phyloP scores from a whole-genome alignment of 2,329 filamentous ascomycete genomes.

The Alternaria novae-zelandiae region DNA sequence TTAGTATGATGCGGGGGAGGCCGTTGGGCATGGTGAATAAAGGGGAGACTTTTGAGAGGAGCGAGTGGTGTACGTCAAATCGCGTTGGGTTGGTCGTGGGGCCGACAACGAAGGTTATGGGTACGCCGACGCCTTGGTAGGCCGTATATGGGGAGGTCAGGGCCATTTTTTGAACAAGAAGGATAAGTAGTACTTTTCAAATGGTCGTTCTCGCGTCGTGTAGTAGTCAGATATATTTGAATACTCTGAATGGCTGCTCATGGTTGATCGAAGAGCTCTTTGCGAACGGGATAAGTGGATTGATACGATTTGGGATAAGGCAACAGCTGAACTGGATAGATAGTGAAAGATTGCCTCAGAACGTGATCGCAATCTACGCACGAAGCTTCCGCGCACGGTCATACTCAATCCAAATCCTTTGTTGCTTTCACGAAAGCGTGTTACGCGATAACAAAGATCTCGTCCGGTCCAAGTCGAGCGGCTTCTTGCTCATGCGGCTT shows the following conservation, averaged over 20 bases:
- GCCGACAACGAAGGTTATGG: conserved; percentile 9
- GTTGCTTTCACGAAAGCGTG: too few relatives aligned
- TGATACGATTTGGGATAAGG: background rate
- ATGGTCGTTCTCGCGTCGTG: too few relatives aligned
- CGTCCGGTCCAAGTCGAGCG: background rate
- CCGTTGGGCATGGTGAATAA: background rate
- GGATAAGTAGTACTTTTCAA: too few relatives aligned
- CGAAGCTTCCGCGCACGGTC: rapidly evolving
- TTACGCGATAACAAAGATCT: background rate
- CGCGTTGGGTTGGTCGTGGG: background rate
- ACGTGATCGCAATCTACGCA: background rate
- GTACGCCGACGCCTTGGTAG: background rate
- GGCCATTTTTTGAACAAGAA: too few relatives aligned
- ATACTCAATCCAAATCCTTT: too few relatives aligned
- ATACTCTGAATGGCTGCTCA: rapidly evolving
- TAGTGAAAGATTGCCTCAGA: background rate
- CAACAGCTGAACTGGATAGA: too few relatives aligned
- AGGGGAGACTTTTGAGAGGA: conserved; percentile 2
- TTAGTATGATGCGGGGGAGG: background rate
- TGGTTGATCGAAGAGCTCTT: rapidly evolving
- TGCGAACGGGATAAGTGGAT: background rate
- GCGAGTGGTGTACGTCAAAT: conserved; percentile 8
- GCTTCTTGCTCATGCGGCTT: conserved; percentile 6
- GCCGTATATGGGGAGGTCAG: background rate
- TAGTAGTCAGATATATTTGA: background rate